Percentiles rank a stretch among this genome's conserved stretches.
phyloP scores from a whole-genome alignment of 2,329 filamentous ascomycete species.

The Beauveria caledonica region DNA sequence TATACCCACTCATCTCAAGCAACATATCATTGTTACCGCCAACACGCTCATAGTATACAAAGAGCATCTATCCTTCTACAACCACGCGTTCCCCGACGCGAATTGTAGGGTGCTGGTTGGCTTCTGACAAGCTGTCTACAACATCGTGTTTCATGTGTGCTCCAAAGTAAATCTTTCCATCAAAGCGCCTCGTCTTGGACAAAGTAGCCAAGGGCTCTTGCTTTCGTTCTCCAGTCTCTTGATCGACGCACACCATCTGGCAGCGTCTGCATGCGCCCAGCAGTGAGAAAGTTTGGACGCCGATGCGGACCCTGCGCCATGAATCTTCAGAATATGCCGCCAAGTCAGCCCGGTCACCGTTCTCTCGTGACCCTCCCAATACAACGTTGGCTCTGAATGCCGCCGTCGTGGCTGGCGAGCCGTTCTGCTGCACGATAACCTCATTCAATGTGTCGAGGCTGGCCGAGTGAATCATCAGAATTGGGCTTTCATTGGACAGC shows the following conservation, averaged over 20 bases:
- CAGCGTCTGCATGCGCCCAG: constrained; percentile 81
- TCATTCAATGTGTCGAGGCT: constrained; percentile 74
- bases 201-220: constrained; percentile 85
- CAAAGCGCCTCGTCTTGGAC: constrained; percentile 74
- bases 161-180: constrained; percentile 84
- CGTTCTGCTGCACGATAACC: constrained; percentile 54
- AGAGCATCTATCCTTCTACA: constrained; percentile 13
- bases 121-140: neutral
- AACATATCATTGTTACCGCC: neutral
- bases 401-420: constrained; percentile 58
- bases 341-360: constrained; percentile 27
- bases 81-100: constrained; percentile 39
- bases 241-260: constrained; percentile 94
- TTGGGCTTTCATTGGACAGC: constrained; percentile 88
- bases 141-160: constrained; percentile 59
- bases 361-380: constrained; percentile 37
- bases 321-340: constrained; percentile 69
- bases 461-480: constrained; percentile 71
- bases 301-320: constrained; percentile 64
- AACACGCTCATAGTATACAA: neutral
- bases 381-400: constrained; percentile 89
- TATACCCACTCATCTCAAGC: neutral
- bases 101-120: constrained; percentile 24
- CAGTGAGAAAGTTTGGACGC: constrained; percentile 55
- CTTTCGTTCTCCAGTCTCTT: constrained; percentile 66